Base-by-base conservation (phyloP, 2,329 filamentous ascomycete species). In the Beauveria rudraprayagi region DNA sequence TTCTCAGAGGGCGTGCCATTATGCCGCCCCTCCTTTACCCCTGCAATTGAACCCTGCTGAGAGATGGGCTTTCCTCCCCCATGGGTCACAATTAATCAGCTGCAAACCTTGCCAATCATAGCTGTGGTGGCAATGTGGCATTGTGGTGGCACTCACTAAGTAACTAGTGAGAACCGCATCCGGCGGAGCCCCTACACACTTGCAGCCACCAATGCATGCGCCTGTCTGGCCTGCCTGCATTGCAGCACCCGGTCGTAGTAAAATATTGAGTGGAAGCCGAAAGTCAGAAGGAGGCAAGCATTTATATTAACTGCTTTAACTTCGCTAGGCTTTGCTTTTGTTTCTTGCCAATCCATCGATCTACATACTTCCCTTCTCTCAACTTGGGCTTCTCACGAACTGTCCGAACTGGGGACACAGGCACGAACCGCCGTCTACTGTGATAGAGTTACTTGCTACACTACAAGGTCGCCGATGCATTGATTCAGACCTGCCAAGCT, bases 401-500 rank as follows among this genome's bases (percentile, higher is more conserved):
- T 44, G 47, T 59, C 37, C 17, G 34, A 24, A 10, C 17, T 14
- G 24, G 37, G 24, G 11, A 59, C 47, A 59, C 56, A 43, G 37
- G 56, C 47, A 52, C 55, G 44, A 16, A 40, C 56, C 11, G 30
- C 44, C 44, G 19, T 24, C 22, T 22, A 43, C 37, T 22, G 56
- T 52, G 46, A 59, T 59, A 51, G n/a, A 59, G 47, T 52, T 51
- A 43, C n/a, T 24, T 28, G 46, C 46, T n/a, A 52, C 47, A 34
- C 3, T 28, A 59, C 56, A 59, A n/a, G 40, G 26, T 26, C 48
- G n/a, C 57, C 48, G 57, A 60, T 53, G 50, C 57, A 53, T 53
- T 52, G 57, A 53, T 60, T 53, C 57, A 53, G 19, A 51, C 7
- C 57, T 47, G 57, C 19, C 57, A 60, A 60, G 41, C 47, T 46